These are phyloP conservation scores for Microcos paniculata DNA, from an alignment of 345 rosid genomes.

Conservation along the genomic window DNA sequence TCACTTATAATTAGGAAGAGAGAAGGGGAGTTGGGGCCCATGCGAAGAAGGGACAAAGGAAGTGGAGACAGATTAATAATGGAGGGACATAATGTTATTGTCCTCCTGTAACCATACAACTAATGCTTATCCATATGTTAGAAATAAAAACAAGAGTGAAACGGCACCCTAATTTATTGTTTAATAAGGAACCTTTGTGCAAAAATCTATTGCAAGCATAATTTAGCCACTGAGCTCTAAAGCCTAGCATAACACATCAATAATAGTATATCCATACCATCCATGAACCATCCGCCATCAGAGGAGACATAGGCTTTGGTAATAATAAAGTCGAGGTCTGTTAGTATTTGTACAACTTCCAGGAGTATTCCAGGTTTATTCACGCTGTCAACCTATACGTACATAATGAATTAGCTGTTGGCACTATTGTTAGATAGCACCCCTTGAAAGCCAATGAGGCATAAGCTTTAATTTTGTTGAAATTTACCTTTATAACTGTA, in stretches of 20 bases:
- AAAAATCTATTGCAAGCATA: neutral
- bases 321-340: constrained; percentile 86
- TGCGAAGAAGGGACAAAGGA: neutral
- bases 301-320: constrained; percentile 94
- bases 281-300: constrained; percentile 99
- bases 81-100: neutral
- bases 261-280: constrained; percentile 42
- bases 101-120: neutral
- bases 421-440: neutral
- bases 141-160: neutral
- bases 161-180: neutral
- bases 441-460: neutral
- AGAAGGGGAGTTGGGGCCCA: neutral
- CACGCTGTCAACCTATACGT: constrained; percentile 79
- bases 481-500: constrained; percentile 75
- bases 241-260: neutral
- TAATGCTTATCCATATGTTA: neutral
- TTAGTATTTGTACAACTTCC: constrained; percentile 89
- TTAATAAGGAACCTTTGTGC: neutral
- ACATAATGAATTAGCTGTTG: neutral
- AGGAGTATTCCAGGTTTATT: constrained; percentile 92
- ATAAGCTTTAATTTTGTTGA: neutral
- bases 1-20: neutral
- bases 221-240: neutral
- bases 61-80: neutral